Evolutionary conservation across 345 rosid genomes (phyloP), one percentile per base, ranked within the genome.

Genomic region (Gossypium mustelinum): DNA sequence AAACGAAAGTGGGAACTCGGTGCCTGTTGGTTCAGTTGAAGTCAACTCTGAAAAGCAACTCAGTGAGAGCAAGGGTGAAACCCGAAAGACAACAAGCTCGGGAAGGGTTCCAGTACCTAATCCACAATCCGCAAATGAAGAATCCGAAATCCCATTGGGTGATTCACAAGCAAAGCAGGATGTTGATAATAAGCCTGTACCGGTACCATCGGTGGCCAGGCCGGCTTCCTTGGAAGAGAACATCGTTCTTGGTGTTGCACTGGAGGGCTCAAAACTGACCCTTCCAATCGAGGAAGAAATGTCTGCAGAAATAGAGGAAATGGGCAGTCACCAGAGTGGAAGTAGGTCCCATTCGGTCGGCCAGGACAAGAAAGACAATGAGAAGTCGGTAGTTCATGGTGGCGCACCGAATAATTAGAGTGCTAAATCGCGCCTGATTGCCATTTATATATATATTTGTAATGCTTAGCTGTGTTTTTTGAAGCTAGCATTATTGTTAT

Each of bases 211-310:
- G 3, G 70, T 77, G 43, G 64, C 68, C 39, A 83, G 84, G 78
- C 82, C 94, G 78, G 81, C 92, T 50, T 76, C 85, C 11, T 63
- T 90, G 82, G 94, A 87, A 79, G 97, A 94, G 70, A 94, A 92
- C 76, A 85, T 94, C 64, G 90, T 94, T 78, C 94, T 94, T 14
- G 97, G 91, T 3, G 98, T 94, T 58, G 97, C 97, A 5, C 66
- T 94, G 59, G 97, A 94, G 63, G 97, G 97, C 50, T 88, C 94
- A 18, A 92, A 90, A 79, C 85, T 94, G n/a, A 92, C 92, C 17
- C 94, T 92, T 55, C 97, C 92, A 1, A 89, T 92, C n/a, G 97
- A 92, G 57, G 97, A 88, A 76, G 92, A 90, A 72, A 65, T 55
- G 8, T 73, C 84, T 11, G 24, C 62, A 29, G 94, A 89, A 55